Evolutionary conservation across 2,329 filamentous ascomycete genomes (phyloP), one percentile per base, ranked within the genome.

Genomic region (Scedosporium apiospermum): DNA sequence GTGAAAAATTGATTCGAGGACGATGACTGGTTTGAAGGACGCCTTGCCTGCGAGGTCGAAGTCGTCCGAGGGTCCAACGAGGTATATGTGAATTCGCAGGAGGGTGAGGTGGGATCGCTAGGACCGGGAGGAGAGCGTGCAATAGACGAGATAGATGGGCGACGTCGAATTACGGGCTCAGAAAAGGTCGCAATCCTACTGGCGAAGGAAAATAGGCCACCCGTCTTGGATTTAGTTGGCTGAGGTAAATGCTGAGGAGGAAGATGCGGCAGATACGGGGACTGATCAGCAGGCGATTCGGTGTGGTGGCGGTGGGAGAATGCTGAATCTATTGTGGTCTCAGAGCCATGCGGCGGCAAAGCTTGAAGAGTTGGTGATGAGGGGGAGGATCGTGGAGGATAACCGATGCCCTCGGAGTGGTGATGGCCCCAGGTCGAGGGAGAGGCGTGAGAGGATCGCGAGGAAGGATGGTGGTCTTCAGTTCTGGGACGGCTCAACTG

Each of bases 11-110:
- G 26, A 23, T 44, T 53, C 23, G 61, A 63, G n/a, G 55, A 27
- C n/a, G 61, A 18, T 10, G 57, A 63, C 9, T 63, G 55, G 61
- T 58, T 63, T n/a, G 61, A 63, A 14, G 41, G 6, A 3, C 55
- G 55, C 42, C 57, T 34, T 14, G 14, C 12, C 27, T 26, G 27
- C 16, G 57, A 30, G 23, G n/a, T 21, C 23, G 49, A 18, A 10
- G n/a, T 53, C 49, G 16, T 26, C 30, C 30, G 1, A 34, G 30
- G 30, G 30, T 34, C 30, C 30, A 34, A 34, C 5, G 30, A 34
- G 30, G 30, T 34, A 34, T 9, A 34, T 34, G 30, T 9, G 30
- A 21, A 53, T 23, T 18, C 21, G n/a, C 49, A 1, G 49, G 6
- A 21, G 23, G 1, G 21, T 53, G 16, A 21, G 49, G 49, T 21